Base-by-base conservation (phyloP, 169 alveolate species). In the Theileria equi region DNA sequence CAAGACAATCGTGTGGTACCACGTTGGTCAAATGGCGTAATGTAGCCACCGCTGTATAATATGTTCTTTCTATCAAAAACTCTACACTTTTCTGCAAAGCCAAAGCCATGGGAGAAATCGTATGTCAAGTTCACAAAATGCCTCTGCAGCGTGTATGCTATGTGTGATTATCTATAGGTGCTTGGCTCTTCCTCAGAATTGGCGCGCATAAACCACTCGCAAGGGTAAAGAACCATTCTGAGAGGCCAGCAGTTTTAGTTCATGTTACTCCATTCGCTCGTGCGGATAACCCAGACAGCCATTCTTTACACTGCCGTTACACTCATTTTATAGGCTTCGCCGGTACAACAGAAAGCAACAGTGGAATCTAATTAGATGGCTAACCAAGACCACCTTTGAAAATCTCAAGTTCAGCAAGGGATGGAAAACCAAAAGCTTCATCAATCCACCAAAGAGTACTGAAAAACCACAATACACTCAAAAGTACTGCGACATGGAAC, bases 41-140 rank as follows among this genome's bases (percentile, higher is more conserved):
- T n/a, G n/a, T n/a, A n/a, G n/a, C n/a, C n/a, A n/a, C n/a, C n/a
- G n/a, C n/a, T n/a, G n/a, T n/a, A n/a, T n/a, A n/a, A n/a, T n/a
- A n/a, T n/a, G n/a, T n/a, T 53, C 50, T 53, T 53, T 17, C 8
- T 23, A 23, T 11, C 76, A 21, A 48, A 54, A 23, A 13, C 26
- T 5, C 62, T 61, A 26, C 35, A 32, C 10, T 73, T 41, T 47
- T 48, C 36, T 31, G 16, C 64, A 21, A 59, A 61, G 32, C 44
- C 38, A 23, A 43, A 81, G 61, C 63, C 36, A 13, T 77, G 86
- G 86, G 86, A 77, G 61, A 34, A 61, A 19, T 77, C 86, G 86
- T 77, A 50, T 25, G 86, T 38, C 26, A 10, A 4, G 4, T 1
- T 52, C 45, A 3, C n/a, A n/a, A n/a, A n/a, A n/a, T n/a, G n/a